Base-by-base conservation (phyloP, 2,329 filamentous ascomycete genomes). In the Pestalotiopsis sp. region DNA sequence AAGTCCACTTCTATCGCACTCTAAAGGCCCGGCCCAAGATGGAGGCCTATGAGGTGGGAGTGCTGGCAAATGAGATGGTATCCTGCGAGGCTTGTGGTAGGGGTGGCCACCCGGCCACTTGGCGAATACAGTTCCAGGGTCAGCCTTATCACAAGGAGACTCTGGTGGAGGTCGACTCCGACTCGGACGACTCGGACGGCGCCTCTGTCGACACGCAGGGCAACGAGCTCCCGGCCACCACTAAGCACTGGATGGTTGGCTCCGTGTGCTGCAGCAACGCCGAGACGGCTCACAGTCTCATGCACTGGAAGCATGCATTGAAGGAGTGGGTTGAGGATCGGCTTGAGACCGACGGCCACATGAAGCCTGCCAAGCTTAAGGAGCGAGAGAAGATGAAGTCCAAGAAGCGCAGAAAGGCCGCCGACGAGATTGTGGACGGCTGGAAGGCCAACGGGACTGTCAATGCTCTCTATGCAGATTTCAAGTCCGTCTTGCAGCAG, bases 281-380 rank as follows among this genome's bases (percentile, higher is more conserved):
- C 0, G 84, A 89, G 71, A 90, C 90, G 52, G 91, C 92, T 0
- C 93, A 95, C 75, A 86, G 86, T 1, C 84, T 95, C 3, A 85
- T 89, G 4, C 93, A 96, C 79, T 95, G 93, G 93, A 91, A 91
- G 68, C 88, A 87, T 69, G 87, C 90, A 60, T 87, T 95, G n/a
- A 91, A 92, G 75, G 86, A 91, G 71, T 92, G 88, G 86, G 90
- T 95, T 0, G 83, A 91, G 27, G 84, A 86, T 36, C 88, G 87
- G 66, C 86, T 96, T 0, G 79, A 84, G 27, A 78, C 78, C 1
- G 84, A 90, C 69, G 89, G 88, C 0, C 85, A 91, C 71, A 83
- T 91, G 71, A 82, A 81, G 0, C 80, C 88, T 1, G 80, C 85
- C 12, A 86, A 89, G 74, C 81, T 94, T 39, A 81, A 89, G 1